Evolutionary conservation across 305 asterid genomes (phyloP), one percentile per base, ranked within the genome.

Genomic region (Fraxinus greggii): DNA sequence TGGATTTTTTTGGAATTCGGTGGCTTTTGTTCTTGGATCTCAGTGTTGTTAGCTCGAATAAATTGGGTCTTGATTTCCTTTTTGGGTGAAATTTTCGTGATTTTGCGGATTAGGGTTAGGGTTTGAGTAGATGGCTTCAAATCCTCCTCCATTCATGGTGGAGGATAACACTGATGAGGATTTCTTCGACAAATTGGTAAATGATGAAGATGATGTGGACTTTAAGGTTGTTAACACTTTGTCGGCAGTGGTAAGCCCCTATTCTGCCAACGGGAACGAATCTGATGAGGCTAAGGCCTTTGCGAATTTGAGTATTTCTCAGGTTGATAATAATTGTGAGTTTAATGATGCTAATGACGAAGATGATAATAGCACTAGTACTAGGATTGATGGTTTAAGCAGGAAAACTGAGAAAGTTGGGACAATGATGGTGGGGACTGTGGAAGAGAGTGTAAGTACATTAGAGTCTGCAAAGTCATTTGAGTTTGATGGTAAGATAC

Each of bases 131-230:
- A 95, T 95, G 98, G 98, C 98, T 84, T 90, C 93, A 73, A 90
- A 89, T 93, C 98, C 98, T 92, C 95, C 92, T 93, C 98, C 97
- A 89, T 93, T 92, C 76, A 67, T 79, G 89, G 90, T 93, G 95
- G 98, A 94, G 97, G 98, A 94, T 93, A 92, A 89, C 87, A 90
- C 97, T 32, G 97, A 93, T 86, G 97, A 92, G 88, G 97, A 91
- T 86, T 94, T 93, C 85, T 94, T 94, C 76, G 96, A 94, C 82
- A 90, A 93, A 48, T 86, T 94, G 89, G 97, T 92, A 83, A 85
- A 88, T 82, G 98, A 93, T 76, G 98, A 92, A 40, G 96, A 92
- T 35, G 94, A 89, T 79, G 83, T 85, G 79, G 91, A 80, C 87
- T 88, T 87, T 82, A 92, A 90, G 82, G 89, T 84, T 78, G 75